Conservation (phyloP, 306 rosid species). For the Prunus fruticosa region DNA sequence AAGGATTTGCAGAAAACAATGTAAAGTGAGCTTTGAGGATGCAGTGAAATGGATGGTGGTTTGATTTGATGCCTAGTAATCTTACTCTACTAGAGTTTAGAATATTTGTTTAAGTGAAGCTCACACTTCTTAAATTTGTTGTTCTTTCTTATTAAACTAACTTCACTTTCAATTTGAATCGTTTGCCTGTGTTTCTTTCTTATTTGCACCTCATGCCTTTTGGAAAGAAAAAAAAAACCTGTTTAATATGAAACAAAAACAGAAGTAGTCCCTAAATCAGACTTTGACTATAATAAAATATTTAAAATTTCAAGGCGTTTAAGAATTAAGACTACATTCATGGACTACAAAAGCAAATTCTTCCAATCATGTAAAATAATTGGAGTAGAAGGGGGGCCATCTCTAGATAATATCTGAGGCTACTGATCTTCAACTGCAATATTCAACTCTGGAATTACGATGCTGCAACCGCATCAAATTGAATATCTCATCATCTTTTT, state of each 20-base stretch:
- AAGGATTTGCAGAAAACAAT: not conserved
- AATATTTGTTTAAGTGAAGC: not conserved
- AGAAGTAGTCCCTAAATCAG: no score
- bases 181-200: not conserved
- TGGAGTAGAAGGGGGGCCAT: slow-evolving; percentile 3
- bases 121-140: not conserved
- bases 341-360: not conserved
- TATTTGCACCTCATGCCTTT: not conserved
- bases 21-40: not conserved
- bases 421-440: not conserved
- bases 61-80: no score
- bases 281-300: no score
- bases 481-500: not conserved
- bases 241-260: not conserved
- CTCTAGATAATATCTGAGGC: not conserved
- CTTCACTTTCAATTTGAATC: not conserved
- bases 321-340: not conserved
- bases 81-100: no score
- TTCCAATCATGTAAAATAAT: not conserved
- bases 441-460: not conserved
- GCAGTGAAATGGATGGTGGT: not conserved
- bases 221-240: not conserved
- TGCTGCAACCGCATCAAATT: not conserved
- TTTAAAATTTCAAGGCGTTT: not conserved
- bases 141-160: not conserved